Percentiles rank a stretch among this genome's conserved stretches.
These are phyloP conservation scores for Teratosphaeriaceae sp. DNA, from an alignment of 2,329 filamentous ascomycete species.

Conservation along the genomic window DNA sequence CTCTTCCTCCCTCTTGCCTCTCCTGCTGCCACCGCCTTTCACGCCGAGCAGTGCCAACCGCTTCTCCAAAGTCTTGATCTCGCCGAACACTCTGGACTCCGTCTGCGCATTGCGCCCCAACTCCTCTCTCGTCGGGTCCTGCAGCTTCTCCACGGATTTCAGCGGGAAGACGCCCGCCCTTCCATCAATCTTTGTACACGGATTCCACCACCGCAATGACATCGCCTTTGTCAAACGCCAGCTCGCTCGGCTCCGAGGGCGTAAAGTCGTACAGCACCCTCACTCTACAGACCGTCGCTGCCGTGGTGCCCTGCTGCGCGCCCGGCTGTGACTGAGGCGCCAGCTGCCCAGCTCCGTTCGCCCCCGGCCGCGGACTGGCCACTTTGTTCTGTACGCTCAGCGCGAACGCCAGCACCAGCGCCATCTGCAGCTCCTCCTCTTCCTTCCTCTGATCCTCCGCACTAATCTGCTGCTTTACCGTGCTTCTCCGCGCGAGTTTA, in stretches of 20 bases:
- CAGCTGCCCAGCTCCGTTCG: constrained; percentile 14
- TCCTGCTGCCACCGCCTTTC: constrained; percentile 54
- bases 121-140: constrained; percentile 91
- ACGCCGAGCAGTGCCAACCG: constrained; percentile 86
- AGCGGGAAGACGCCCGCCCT: constrained; percentile 96
- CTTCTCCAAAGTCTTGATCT: constrained; percentile 73
- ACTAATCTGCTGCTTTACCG: constrained; percentile 86
- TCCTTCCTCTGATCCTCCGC: constrained; percentile 87
- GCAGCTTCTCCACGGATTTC: constrained; percentile 97
- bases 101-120: constrained; percentile 92
- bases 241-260: constrained; percentile 85
- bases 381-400: constrained; percentile 87
- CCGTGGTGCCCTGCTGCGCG: constrained; percentile 67
- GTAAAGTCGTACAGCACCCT: constrained; percentile 91
- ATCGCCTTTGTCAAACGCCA: constrained; percentile 94
- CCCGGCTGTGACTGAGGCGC: constrained; percentile 17
- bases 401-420: too few species aligned
- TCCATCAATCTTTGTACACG: constrained; percentile 99
- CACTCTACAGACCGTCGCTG: constrained; percentile 91
- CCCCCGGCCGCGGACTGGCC: too few species aligned
- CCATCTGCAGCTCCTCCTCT: constrained; percentile 96
- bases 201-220: constrained; percentile 96
- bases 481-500: constrained; percentile 80
- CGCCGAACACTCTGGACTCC: constrained; percentile 73
- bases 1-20: constrained; percentile 68